Evolutionary conservation across 2,329 filamentous ascomycete species (phyloP).

Genomic region (Talaromyces funiculosus): DNA sequence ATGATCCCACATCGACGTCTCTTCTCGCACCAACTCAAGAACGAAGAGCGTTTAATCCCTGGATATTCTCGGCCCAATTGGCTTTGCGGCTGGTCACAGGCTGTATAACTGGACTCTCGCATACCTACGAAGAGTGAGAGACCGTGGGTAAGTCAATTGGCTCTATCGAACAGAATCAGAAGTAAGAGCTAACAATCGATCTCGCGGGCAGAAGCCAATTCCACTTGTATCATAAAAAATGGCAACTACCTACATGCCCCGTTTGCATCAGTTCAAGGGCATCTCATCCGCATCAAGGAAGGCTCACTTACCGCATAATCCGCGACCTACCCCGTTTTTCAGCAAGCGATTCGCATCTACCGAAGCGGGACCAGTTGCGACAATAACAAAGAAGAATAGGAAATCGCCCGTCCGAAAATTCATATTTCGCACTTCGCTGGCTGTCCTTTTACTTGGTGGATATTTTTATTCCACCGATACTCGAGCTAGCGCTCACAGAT

Average conservation of each 20-base stretch:
- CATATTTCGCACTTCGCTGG: conserved; percentile 47
- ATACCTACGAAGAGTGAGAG: background rate
- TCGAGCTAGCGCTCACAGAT: conserved; percentile 63
- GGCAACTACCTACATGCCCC: background rate
- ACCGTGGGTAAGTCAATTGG: background rate
- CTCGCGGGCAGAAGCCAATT: background rate
- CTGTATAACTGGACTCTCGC: background rate
- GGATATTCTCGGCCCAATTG: background rate
- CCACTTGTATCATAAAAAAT: background rate
- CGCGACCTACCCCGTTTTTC: background rate
- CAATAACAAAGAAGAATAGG: conserved; percentile 23
- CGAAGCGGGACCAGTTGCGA: background rate
- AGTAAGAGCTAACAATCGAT: background rate
- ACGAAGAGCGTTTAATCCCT: background rate
- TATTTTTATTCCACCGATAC: conserved; percentile 73
- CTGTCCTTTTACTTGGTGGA: conserved; percentile 43
- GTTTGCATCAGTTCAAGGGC: background rate
- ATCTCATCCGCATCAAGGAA: background rate
- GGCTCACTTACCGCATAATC: background rate
- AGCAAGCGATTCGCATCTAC: conserved; percentile 11
- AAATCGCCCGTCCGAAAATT: conserved; percentile 24
- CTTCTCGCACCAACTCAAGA: background rate
- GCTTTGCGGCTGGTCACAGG: background rate
- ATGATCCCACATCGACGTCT: background rate
- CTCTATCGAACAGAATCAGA: background rate